phyloP scores from a whole-genome alignment of 129 eudicot genomes.

The carrot (Daucus carota) region DNA sequence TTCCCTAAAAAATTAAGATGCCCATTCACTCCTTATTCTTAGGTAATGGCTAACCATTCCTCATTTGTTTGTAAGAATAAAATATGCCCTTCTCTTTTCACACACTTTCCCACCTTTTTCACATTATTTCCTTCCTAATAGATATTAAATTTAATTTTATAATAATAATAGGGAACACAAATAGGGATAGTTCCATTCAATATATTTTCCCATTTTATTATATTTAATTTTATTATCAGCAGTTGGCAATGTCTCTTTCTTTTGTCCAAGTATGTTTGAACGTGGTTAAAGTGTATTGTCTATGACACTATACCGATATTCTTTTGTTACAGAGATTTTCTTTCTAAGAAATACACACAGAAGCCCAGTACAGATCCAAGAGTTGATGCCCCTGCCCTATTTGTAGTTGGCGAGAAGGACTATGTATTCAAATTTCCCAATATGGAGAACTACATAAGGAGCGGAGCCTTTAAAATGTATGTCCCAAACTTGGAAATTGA shows the following conservation, averaged over 20 bases:
- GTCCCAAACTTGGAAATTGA: slow-evolving; percentile 29
- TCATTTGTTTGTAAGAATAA: no score
- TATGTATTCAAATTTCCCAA: slow-evolving; percentile 25
- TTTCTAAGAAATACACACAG: background rate
- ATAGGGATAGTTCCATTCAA: no score
- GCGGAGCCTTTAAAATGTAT: slow-evolving; percentile 22
- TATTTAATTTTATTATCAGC: background rate
- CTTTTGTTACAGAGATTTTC: slow-evolving; percentile 1
- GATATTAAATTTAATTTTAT: no score
- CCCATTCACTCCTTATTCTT: no score
- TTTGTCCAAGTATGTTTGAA: background rate
- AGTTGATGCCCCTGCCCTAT: slow-evolving; percentile 22
- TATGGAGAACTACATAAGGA: slow-evolving; percentile 23
- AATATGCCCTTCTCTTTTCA: no score
- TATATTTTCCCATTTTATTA: no score
- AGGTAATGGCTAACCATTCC: no score
- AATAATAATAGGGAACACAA: no score
- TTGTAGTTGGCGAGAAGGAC: slow-evolving; percentile 30
- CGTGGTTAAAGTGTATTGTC: background rate
- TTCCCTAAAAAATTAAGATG: no score
- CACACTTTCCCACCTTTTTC: no score
- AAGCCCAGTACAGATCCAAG: background rate
- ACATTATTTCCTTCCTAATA: no score
- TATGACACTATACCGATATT: background rate
- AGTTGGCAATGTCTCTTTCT: no score